Evolutionary conservation across 331 rosid genomes (phyloP), one percentile per base, ranked within the genome.

Genomic region (Quercus tomentella): DNA sequence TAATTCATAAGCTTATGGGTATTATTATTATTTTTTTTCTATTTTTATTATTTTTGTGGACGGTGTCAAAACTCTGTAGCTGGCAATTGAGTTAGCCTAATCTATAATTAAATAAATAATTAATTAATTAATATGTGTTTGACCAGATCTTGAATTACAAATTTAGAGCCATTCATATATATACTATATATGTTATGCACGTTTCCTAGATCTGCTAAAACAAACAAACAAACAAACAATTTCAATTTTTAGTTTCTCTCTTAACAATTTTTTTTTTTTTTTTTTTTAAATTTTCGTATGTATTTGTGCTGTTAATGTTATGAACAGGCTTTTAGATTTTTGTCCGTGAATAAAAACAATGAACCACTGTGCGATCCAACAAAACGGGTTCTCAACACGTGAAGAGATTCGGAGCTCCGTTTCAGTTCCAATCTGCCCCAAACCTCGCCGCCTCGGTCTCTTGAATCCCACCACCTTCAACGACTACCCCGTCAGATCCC

Each of bases 371-470:
- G 86, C 80, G 73, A 73, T 90, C 79, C 93, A 83, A 74, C 93
- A 86, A 81, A 89, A 82, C 91, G 89, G 84, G 63, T 89, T 86
- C 73, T 82, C 97, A 35, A 79, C 85, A 15, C 78, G 72, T 45
- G 94, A 94, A 37, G 93, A 89, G 82, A 85, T 88, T 79, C 75
- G 78, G 72, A 70, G 37, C 70, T 58, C 85, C 65, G 57, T 56
- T 60, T 57, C 57, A 31, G 56, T 17, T 35, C 70, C 78, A 20
- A 85, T 93, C 74, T 96, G 99, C 20, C 99, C 99, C 69, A 93
- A 93, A 85, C 98, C 99, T 8, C 99, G 99, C 74, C 99, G 96
- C 52, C 78, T 81, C 26, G 88, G 91, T 63, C 82, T 90, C 71
- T 73, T 84, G 20, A 94, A 84, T 79, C 37, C 85, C 58, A 60